Conservation (phyloP, 352 stramenopile species). For the Phytophthora pinifolia region DNA sequence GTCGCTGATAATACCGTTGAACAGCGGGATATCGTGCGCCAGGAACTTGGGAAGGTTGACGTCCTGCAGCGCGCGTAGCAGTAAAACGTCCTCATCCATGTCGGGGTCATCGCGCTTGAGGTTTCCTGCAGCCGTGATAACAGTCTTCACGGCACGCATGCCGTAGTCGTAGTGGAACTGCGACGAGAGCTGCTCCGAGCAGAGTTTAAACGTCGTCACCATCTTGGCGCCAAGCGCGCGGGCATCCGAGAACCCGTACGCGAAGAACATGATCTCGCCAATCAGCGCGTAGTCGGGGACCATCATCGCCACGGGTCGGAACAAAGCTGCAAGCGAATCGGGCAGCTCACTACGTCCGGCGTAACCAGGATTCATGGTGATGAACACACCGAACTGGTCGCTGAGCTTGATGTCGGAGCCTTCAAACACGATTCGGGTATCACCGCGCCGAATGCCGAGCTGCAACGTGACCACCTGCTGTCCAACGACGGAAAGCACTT, state of each 20-base stretch:
- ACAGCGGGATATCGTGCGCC: slow-evolving; percentile 93
- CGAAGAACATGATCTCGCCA: slow-evolving; percentile 92
- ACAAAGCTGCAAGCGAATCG: slow-evolving; percentile 83
- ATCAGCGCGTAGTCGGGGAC: slow-evolving; percentile 91
- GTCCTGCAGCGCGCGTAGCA: slow-evolving; percentile 94
- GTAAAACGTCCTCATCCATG: slow-evolving; percentile 92
- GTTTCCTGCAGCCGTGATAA: slow-evolving; percentile 88
- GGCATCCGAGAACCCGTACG: slow-evolving; percentile 69
- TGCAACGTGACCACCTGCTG: slow-evolving; percentile 93
- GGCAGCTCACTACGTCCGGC: slow-evolving; percentile 85
- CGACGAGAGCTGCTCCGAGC: slow-evolving; percentile 87
- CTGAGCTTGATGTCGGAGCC: slow-evolving; percentile 94
- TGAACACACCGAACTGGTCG: slow-evolving; percentile 90
- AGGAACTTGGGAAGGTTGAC: slow-evolving; percentile 97
- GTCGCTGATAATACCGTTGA: slow-evolving; percentile 95
- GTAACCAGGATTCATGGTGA: slow-evolving; percentile 92
- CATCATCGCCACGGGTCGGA: slow-evolving; percentile 92
- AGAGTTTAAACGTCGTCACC: slow-evolving; percentile 90
- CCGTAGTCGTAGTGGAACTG: slow-evolving; percentile 93
- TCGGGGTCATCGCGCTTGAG: slow-evolving; percentile 92
- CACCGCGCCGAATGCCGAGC: slow-evolving; percentile 78
- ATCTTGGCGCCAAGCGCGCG: slow-evolving; percentile 71
- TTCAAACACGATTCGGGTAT: slow-evolving; percentile 92
- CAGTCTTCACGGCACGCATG: slow-evolving; percentile 90
- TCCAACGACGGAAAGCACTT: slow-evolving; percentile 86